Evolutionary conservation across 352 stramenopile genomes (phyloP), one percentile per base, ranked within the genome.

Genomic region (Albugo laibachii): DNA sequence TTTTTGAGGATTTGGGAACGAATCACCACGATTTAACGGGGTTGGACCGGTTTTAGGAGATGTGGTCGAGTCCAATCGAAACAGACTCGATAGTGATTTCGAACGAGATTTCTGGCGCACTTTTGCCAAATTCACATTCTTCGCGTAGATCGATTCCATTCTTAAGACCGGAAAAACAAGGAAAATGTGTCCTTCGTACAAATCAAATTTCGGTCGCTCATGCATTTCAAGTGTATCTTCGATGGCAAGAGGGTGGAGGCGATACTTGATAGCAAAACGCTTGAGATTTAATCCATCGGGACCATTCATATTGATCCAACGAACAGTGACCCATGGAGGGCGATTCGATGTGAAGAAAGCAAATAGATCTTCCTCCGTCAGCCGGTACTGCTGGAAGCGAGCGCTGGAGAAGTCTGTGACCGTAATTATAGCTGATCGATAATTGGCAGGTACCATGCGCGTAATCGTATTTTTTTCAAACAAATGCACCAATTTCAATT

Each of bases 161-260:
- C 70, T 65, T 21, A 93, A 52, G 41, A 91, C 66, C 0, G 77
- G 77, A 34, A 92, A 91, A 5, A 86, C 69, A 8, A 91, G 59
- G 39, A 89, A 89, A 19, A 87, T 53, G 50, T 92, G 80, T 13
- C 65, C 75, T 24, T 89, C 73, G 44, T 88, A 89, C 39, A 70
- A 66, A 55, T 91, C 80, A 38, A 91, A 82, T 43, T 92, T 92
- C 11, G 80, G 75, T 2, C 77, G 70, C 50, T 89, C 73, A 50
- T 86, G 73, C n/a, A 82, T 74, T 50, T 91, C 73, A 19, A 92
- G 78, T 16, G 69, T 87, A 50, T 92, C 79, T 48, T 92, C 79
- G 15, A 92, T 73, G 2, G 77, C 79, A 0, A 92, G 62, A 13
- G 79, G 79, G 43, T 92, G 80, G 8, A 92, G 57, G 15, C 73